These are phyloP conservation scores for Candida cerambycidarum DNA, from an alignment of 805 yeast genomes.

Conservation along the genomic window DNA sequence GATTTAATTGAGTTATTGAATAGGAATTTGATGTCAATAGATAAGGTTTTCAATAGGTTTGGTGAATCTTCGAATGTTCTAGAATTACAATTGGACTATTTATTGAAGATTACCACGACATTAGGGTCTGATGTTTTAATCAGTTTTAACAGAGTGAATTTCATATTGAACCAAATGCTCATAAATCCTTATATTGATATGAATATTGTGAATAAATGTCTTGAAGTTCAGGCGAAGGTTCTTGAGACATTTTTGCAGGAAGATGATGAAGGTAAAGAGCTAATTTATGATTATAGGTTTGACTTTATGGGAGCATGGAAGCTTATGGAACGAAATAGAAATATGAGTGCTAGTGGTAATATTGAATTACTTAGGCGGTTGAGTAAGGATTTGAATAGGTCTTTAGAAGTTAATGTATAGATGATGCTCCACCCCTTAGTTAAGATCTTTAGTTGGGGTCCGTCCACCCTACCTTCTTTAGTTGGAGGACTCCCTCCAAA, in stretches of 20 bases:
- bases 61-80: constrained; percentile 6
- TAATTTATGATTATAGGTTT: constrained; percentile 26
- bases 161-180: constrained; percentile 30
- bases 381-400: neutral
- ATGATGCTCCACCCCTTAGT: too few relatives aligned
- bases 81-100: constrained; percentile 3
- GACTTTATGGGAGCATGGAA: constrained; percentile 41
- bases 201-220: constrained; percentile 16
- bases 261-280: constrained; percentile 18
- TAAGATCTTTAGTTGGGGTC: too few relatives aligned
- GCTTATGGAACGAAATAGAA: constrained; percentile 15
- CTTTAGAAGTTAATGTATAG: neutral
- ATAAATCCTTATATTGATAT: constrained; percentile 23
- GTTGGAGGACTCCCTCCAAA: too few relatives aligned
- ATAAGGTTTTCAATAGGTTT: constrained; percentile 14
- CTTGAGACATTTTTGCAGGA: constrained; percentile 14
- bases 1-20: constrained; percentile 25
- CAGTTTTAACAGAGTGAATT: constrained; percentile 23
- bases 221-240: constrained; percentile 24
- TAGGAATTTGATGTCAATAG: constrained; percentile 17
- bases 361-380: neutral
- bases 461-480: too few relatives aligned
- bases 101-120: neutral
- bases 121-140: constrained; percentile 7
- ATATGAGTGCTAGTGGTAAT: neutral